Evolutionary conservation across 2,329 filamentous ascomycete genomes (phyloP), one percentile per base, ranked within the genome.

Genomic region (Diaporthe sp.): DNA sequence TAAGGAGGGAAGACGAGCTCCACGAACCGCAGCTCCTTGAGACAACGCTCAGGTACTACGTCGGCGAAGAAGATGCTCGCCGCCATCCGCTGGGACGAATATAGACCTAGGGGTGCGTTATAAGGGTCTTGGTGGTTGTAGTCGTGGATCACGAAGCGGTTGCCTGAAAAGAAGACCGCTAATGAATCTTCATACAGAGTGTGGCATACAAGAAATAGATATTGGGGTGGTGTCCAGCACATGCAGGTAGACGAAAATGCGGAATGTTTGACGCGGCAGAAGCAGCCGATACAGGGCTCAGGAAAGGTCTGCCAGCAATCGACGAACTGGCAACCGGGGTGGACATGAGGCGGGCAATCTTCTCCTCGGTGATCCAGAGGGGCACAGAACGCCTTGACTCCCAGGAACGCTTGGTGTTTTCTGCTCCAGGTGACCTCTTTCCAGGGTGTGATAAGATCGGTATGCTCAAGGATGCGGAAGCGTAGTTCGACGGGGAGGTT

Each of bases 391-490:
- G 13, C 17, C 25, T 45, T 28, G 2, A 50, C 45, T 38, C n/a
- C n/a, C n/a, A 64, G 4, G 30, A 71, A 74, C 17, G 33, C 50
- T 4, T 22, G 30, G 45, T 57, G 4, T 8, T 75, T 55, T 9
- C 74, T 35, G 54, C 70, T 73, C 75, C 77, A 77, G 15, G 28
- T 61, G 8, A 77, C 74, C 33, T 77, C 72, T 3, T 45, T 75
- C 57, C 55, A 72, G 19, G 75, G 77, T 7, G 77, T 76, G n/a
- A 77, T 30, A 12, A 77, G 70, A 50, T 77, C 75, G 9, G 75
- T 76, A 30, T 75, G 76, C n/a, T 75, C 66, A 2, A 77, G 58
- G n/a, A 77, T 76, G 2, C n/a, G 70, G 10, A 75, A 33, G 25
- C 77, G 77, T 22, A 77, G 61, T 42, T 77, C 77, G 33, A 15